Evolutionary conservation across 768 basidiomycete genomes (phyloP), one percentile per base, ranked within the genome.

Genomic region (Tricholoma flavovirens): DNA sequence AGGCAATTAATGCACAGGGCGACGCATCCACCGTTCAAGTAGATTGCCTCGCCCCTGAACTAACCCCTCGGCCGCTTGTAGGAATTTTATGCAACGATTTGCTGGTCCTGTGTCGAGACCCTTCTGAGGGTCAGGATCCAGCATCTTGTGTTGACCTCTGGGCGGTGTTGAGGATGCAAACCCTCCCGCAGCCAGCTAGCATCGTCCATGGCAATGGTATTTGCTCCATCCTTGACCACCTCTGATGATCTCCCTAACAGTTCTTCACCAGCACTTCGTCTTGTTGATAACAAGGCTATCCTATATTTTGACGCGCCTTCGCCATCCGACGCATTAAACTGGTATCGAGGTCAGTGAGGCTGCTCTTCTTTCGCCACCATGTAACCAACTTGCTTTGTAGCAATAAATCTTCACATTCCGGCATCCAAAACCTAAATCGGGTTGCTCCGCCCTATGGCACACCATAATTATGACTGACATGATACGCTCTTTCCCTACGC

Each of bases 141-240:
- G 74, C 76, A 46, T 85, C 83, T 3, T 71, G 67, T 21, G 93
- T 98, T 29, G 95, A 98, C 66, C 77, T 98, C n/a, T 98, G 93
- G 88, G 94, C 94, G 32, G 96, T 98, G 30, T 73, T 98, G 58
- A 81, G 96, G 42, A 93, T 99, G 93, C 93, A 95, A 69, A 96
- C 94, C 0, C 67, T 93, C 43, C 86, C 88, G 5, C 91, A 94
- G 64, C 93, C 91, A 5, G 93, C 91, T 15, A 92, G 88, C 60
- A 90, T 94, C 55, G 88, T 92, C 22, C 88, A 93, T 67, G 90
- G 90, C 40, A 93, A 89, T 68, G 83, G 90, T 89, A 66, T 60
- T 56, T 54, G 51, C 38, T 35, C 14, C 32, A n/a, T n/a, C 42
- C 38, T 43, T 32, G 24, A 50, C 51, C 38, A 33, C 7, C 15